These are phyloP conservation scores for Phoma herbarum DNA, from an alignment of 2,329 filamentous ascomycete species.

Conservation along the genomic window DNA sequence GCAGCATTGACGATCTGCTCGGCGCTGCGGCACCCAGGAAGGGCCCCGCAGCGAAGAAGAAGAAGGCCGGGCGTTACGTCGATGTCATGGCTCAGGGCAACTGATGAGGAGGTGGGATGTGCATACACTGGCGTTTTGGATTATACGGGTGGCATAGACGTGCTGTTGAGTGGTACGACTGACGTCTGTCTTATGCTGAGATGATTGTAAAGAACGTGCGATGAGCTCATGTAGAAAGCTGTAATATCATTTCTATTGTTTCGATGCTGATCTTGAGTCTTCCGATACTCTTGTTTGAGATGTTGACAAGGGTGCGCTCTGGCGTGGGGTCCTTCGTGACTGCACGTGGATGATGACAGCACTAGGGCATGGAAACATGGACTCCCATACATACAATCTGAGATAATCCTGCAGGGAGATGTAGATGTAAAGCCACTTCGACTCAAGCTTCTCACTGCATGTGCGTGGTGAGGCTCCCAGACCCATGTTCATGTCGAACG, in stretches of 20 bases:
- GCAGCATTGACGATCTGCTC: conserved; percentile 91
- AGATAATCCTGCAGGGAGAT: conserved; percentile 1
- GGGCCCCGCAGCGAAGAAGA: conserved; percentile 64
- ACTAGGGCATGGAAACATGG: background rate
- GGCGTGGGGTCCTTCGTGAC: too few species aligned
- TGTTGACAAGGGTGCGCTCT: too few species aligned
- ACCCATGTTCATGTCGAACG: conserved; percentile 31
- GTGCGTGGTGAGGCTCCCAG: conserved; percentile 22
- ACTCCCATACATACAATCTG: background rate
- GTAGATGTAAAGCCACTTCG: conserved; percentile 21
- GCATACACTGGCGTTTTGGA: conserved; percentile 10
- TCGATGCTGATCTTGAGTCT: background rate
- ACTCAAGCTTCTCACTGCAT: conserved; percentile 13
- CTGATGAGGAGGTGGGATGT: conserved; percentile 5
- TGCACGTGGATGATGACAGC: too few species aligned
- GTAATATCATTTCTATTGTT: conserved; percentile 8
- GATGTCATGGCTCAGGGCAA: conserved; percentile 78
- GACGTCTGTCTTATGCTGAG: background rate
- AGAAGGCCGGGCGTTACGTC: conserved; percentile 88
- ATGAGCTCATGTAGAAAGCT: conserved; percentile 13
- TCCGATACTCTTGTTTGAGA: too few species aligned
- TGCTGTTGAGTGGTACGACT: background rate
- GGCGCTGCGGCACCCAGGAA: conserved; percentile 77
- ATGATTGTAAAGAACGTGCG: conserved; percentile 1
- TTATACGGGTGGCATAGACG: background rate